phyloP scores from a whole-genome alignment of 805 yeast genomes.

The Brettanomyces anomalus region DNA sequence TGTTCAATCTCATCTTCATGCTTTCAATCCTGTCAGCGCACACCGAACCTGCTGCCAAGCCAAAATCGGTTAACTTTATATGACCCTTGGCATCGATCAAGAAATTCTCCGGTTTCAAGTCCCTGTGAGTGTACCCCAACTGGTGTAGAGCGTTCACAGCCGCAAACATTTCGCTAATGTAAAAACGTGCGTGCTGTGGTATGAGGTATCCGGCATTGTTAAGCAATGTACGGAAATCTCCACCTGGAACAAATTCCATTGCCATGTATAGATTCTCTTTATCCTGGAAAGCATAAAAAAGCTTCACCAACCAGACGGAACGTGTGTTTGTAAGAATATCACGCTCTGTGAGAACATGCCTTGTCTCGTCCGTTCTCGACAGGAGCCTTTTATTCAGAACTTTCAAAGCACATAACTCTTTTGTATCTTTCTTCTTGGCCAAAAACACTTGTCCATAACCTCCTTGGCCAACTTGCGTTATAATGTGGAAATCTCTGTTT shows the following conservation, averaged over 20 bases:
- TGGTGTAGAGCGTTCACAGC: conserved; percentile 91
- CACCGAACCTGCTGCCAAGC: conserved; percentile 93
- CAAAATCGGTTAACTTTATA: conserved; percentile 91
- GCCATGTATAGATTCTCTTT: conserved; percentile 83
- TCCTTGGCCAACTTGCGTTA: conserved; percentile 99
- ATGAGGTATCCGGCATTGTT: conserved; percentile 88
- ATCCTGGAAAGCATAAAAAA: conserved; percentile 93
- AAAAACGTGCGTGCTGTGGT: conserved; percentile 93
- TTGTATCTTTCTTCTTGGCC: conserved; percentile 89
- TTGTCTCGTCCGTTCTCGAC: conserved; percentile 86
- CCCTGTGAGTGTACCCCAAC: conserved; percentile 94
- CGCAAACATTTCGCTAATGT: conserved; percentile 92
- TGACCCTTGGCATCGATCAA: conserved; percentile 86
- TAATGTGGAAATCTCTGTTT: conserved; percentile 91
- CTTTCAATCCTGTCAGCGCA: conserved; percentile 89
- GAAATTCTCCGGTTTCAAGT: conserved; percentile 91
- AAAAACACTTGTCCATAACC: conserved; percentile 98
- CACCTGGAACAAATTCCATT: conserved; percentile 99
- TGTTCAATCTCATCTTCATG: conserved; percentile 60
- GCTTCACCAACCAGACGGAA: conserved; percentile 91
- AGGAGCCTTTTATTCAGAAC: conserved; percentile 80
- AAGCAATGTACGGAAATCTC: conserved; percentile 90
- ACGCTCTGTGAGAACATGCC: conserved; percentile 92
- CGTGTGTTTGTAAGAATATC: conserved; percentile 95
- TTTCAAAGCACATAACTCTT: conserved; percentile 91